Evolutionary conservation across 805 yeast genomes (phyloP).

Genomic region (Ogataea neopini): DNA sequence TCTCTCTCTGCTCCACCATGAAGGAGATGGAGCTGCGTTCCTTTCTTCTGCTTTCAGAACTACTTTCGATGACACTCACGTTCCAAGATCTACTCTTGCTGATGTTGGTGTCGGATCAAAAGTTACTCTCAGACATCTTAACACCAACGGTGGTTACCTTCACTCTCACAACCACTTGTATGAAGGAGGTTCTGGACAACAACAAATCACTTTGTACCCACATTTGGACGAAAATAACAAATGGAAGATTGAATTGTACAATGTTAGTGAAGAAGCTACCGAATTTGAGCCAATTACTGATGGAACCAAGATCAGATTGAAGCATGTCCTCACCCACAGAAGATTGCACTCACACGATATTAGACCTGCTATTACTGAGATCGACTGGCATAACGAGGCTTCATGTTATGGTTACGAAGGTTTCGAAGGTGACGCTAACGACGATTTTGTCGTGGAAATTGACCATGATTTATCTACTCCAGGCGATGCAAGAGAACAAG

Average conservation of each 20-base stretch:
- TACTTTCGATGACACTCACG: constrained; percentile 55
- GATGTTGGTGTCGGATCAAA: constrained; percentile 74
- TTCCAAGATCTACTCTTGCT: constrained; percentile 60
- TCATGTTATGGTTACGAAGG: constrained; percentile 76
- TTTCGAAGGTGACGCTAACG: constrained; percentile 81
- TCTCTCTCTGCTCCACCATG: constrained; percentile 54
- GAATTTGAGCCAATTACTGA: constrained; percentile 62
- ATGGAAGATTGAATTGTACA: constrained; percentile 70
- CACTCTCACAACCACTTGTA: constrained; percentile 76
- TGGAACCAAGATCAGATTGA: constrained; percentile 70
- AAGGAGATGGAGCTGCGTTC: constrained; percentile 73
- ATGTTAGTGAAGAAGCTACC: constrained; percentile 55
- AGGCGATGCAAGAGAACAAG: constrained; percentile 53
- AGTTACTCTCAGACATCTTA: constrained; percentile 65
- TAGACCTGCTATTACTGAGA: constrained; percentile 72
- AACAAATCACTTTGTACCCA: constrained; percentile 79
- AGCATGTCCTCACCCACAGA: constrained; percentile 56
- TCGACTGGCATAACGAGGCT: constrained; percentile 85
- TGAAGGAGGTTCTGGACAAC: constrained; percentile 81
- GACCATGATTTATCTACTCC: constrained; percentile 52
- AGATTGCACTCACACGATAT: constrained; percentile 84
- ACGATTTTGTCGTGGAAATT: constrained; percentile 77
- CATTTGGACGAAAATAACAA: constrained; percentile 74
- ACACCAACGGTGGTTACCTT: constrained; percentile 76
- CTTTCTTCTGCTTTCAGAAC: constrained; percentile 73